Base-by-base conservation (phyloP, 805 yeast species). In the Lipomyces starkeyi region DNA sequence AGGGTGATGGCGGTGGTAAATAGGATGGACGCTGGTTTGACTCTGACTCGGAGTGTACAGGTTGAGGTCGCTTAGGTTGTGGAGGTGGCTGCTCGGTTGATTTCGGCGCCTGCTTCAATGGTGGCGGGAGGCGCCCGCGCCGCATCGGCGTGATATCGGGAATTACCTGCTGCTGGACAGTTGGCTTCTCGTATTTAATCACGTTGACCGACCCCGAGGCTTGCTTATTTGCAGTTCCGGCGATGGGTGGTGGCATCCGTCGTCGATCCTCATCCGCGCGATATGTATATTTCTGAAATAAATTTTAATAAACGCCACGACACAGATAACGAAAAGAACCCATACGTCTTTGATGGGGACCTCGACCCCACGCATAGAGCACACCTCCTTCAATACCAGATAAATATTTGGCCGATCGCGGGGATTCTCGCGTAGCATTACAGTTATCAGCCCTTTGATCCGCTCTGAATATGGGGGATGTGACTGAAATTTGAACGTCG, bases 371-470 rank as follows among this genome's bases (percentile, higher is more conserved):
- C 87, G 79, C 77, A 93, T 81, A 58, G 86, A 79, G 76, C 89
- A 87, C 47, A 93, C 76, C 72, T 88, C 91, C 64, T 80, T 78
- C 66, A 88, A 75, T 0, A 94, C 89, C 78, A 93, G 98, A 72
- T 88, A 91, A 20, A 92, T 87, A 76, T 92, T 93, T 1, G 98
- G 98, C 74, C 99, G 84, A 72, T 85, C 82, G 14, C 86, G 76
- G 2, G 98, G 97, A 73, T 89, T 91, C 66, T 91, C 97, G 70
- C 91, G 91, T 53, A 94, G 82, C 88, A 92, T 85, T 35, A 91
- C 87, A 54, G 89, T 84, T 64, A 93, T 89, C 75, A 95, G 81
- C 74, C 88, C 88, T 74, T 88, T 90, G 71, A 95, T 79, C 63
- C 88, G 87, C 14, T 88, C 86, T 0, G 97, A 87, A 74, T 85